Conservation (phyloP, 441 rosid species). For the Theobroma grandiflorum region DNA sequence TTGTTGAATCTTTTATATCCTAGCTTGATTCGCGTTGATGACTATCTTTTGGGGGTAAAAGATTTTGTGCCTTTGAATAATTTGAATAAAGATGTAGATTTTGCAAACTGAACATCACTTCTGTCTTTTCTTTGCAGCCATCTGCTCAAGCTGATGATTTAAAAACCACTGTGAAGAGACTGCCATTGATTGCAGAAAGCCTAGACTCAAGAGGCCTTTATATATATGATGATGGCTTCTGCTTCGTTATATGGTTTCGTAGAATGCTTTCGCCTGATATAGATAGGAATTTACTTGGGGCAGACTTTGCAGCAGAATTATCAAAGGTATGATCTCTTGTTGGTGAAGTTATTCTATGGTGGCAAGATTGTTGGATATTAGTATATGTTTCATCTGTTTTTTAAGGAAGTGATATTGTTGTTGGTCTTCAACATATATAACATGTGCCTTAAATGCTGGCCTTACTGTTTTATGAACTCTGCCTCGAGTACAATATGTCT, state of each 20-base stretch:
- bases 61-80: conserved; percentile 22
- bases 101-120: conserved; percentile 24
- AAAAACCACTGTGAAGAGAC: conserved; percentile 47
- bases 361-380: conserved; percentile 2
- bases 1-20: conserved; percentile 92
- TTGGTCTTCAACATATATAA: neutral
- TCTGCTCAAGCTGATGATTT: conserved; percentile 56
- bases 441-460: neutral
- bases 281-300: conserved; percentile 80
- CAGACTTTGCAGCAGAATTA: conserved; percentile 88
- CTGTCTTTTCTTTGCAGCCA: conserved; percentile 54
- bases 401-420: too few relatives aligned
- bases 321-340: conserved; percentile 65
- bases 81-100: conserved; percentile 10
- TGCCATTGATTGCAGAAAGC: conserved; percentile 83
- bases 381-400: neutral
- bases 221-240: conserved; percentile 87
- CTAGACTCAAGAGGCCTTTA: conserved; percentile 95
- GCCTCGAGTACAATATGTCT: neutral
- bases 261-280: conserved; percentile 90
- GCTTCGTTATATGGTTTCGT: conserved; percentile 92
- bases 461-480: neutral
- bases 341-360: neutral
- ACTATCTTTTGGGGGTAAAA: conserved; percentile 75
- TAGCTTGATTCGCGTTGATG: conserved; percentile 82